Conservation (phyloP, 805 yeast genomes). For the Candida maris region DNA sequence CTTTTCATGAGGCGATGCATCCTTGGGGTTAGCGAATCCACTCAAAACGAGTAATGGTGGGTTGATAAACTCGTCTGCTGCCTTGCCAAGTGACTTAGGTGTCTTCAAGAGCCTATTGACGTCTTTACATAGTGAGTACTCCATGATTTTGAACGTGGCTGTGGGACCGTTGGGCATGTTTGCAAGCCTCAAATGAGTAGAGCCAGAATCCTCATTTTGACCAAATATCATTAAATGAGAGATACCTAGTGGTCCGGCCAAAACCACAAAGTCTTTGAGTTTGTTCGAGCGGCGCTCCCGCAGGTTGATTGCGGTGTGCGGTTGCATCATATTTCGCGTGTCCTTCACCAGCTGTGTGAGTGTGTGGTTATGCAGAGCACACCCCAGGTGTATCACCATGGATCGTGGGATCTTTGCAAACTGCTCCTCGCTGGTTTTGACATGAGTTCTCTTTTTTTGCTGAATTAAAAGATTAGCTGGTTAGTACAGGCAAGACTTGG, state of each 20-base stretch:
- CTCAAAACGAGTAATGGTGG: constrained; percentile 94
- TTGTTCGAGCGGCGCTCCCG: constrained; percentile 84
- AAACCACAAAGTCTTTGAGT: constrained; percentile 90
- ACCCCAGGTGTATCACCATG: constrained; percentile 88
- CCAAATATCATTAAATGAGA: constrained; percentile 84
- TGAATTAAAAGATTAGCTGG: constrained; percentile 15
- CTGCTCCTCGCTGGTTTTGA: constrained; percentile 58
- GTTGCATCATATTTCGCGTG: constrained; percentile 88
- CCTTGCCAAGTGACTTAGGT: constrained; percentile 75
- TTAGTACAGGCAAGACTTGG: not conserved
- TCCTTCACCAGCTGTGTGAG: constrained; percentile 82
- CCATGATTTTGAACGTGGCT: constrained; percentile 70
- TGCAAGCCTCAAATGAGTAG: constrained; percentile 76
- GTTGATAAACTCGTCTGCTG: constrained; percentile 55
- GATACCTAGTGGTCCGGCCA: constrained; percentile 96
- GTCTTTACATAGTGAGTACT: constrained; percentile 80
- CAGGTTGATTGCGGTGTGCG: constrained; percentile 88
- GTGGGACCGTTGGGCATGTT: constrained; percentile 95
- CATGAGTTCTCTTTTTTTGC: constrained; percentile 87
- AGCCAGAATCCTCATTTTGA: constrained; percentile 73
- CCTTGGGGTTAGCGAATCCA: constrained; percentile 73
- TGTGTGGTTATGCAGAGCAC: constrained; percentile 70
- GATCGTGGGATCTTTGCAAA: constrained; percentile 78
- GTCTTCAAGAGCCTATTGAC: constrained; percentile 62
- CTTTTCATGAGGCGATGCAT: constrained; percentile 69